Conservation (phyloP, 139 green algal species). For the Monoraphidium neglectum region DNA sequence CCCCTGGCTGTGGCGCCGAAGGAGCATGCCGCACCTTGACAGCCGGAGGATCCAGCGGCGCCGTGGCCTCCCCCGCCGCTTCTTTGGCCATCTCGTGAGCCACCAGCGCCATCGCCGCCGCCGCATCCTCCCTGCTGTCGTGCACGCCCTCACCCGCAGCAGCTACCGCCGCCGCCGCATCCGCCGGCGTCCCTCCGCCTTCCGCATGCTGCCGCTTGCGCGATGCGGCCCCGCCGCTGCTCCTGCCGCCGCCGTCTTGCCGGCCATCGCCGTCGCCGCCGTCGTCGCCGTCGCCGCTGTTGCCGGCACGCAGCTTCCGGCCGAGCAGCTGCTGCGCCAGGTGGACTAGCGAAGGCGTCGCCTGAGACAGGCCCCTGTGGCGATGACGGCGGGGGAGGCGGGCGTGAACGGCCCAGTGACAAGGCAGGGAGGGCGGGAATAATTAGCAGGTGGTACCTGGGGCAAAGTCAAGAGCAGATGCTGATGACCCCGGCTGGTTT, state of each 20-base stretch:
- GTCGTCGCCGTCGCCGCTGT: not conserved
- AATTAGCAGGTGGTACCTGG: no score
- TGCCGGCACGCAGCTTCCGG: constrained; percentile 25
- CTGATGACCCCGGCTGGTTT: no score
- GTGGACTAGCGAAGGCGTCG: constrained; percentile 49
- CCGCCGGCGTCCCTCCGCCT: no score
- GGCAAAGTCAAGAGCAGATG: no score
- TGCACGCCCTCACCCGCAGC: constrained; percentile 37
- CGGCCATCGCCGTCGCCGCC: not conserved
- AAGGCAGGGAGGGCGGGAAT: no score
- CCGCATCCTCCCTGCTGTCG: constrained; percentile 57
- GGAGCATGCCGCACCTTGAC: constrained; percentile 30
- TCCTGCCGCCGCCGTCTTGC: not conserved
- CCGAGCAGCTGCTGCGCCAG: constrained; percentile 43
- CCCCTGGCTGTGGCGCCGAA: not conserved
- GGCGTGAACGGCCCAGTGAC: no score
- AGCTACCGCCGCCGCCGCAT: not conserved
- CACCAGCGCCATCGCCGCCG: constrained; percentile 56
- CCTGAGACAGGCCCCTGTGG: constrained; percentile 42
- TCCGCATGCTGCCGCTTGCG: no score
- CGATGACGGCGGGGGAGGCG: no score
- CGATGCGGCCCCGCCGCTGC: no score
- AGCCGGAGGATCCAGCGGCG: constrained; percentile 35
- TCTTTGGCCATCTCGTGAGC: constrained; percentile 36
- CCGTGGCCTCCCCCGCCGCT: constrained; percentile 19